Conservation (phyloP, 495 filamentous ascomycete genomes). For the Penicillium paxilli region DNA sequence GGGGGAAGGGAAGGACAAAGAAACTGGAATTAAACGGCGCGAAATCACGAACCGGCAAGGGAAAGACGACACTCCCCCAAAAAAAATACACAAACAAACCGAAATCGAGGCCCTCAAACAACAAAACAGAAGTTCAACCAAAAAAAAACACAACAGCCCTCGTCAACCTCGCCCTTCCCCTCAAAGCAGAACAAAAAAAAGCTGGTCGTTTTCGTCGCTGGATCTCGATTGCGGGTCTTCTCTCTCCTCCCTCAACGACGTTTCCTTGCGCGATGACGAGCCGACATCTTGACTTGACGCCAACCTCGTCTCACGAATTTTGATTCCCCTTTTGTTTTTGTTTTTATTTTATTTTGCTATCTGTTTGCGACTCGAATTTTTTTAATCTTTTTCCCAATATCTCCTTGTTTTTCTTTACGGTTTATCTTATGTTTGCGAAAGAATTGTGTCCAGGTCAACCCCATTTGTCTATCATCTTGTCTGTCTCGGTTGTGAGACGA, state of each 20-base stretch:
- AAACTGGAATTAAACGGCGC: neutral
- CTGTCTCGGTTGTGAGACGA: conserved; percentile 20
- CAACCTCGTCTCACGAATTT: conserved; percentile 48
- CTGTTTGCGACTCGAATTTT: too few species aligned
- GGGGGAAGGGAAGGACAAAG: neutral
- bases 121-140: neutral
- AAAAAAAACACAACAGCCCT: neutral
- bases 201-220: neutral
- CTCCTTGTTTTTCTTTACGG: conserved; percentile 11
- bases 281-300: conserved; percentile 37
- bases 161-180: neutral
- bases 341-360: too few species aligned
- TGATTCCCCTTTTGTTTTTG: conserved; percentile 47
- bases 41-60: neutral
- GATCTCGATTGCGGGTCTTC: neutral
- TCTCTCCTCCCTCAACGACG: conserved; percentile 9
- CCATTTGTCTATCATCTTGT: conserved; percentile 25
- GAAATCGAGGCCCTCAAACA: neutral
- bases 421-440: conserved; percentile 15
- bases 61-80: neutral
- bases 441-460: conserved; percentile 19
- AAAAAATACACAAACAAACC: neutral
- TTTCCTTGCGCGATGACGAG: conserved; percentile 25
- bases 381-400: conserved; percentile 18
- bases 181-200: neutral